A percentile compares a stretch with the other conserved stretches of the same genome.
Conservation (phyloP, 352 stramenopile genomes). For the Phytophthora vignae region DNA sequence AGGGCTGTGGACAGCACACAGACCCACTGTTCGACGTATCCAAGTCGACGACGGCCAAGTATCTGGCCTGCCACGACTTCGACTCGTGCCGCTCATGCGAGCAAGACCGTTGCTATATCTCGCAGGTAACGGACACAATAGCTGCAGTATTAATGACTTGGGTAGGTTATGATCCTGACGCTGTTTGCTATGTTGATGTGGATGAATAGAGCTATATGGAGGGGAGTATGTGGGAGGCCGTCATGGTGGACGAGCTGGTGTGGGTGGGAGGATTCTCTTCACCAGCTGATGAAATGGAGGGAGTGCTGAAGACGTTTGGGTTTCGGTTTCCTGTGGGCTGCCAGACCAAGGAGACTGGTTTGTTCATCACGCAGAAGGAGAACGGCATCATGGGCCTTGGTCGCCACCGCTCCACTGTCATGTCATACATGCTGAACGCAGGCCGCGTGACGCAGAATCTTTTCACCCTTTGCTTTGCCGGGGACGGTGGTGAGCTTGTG, state of each 20-base stretch:
- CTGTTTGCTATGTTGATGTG: background rate
- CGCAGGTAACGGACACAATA: constrained; percentile 49
- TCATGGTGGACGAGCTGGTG: constrained; percentile 82
- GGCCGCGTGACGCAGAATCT: constrained; percentile 64
- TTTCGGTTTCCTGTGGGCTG: constrained; percentile 83
- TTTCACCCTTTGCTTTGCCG: constrained; percentile 87
- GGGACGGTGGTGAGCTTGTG: constrained; percentile 72
- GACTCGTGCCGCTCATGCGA: constrained; percentile 60
- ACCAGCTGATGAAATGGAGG: constrained; percentile 47
- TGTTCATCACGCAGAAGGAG: constrained; percentile 89
- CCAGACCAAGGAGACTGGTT: constrained; percentile 82
- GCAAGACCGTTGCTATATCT: constrained; percentile 75
- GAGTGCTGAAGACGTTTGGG: constrained; percentile 66
- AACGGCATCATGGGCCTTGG: constrained; percentile 93
- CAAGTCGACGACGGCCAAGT: constrained; percentile 83
- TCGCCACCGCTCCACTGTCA: constrained; percentile 65
- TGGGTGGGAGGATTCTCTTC: constrained; percentile 78
- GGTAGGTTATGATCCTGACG: background rate
- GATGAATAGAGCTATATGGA: constrained; percentile 79
- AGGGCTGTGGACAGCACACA: constrained; percentile 76
- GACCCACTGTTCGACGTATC: constrained; percentile 75
- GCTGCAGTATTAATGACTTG: background rate
- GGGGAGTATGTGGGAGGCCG: constrained; percentile 87
- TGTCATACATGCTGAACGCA: constrained; percentile 74
- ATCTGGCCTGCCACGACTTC: constrained; percentile 67